These are phyloP conservation scores for Spergularia marina DNA, from an alignment of 148 eudicot species.

Conservation along the genomic window DNA sequence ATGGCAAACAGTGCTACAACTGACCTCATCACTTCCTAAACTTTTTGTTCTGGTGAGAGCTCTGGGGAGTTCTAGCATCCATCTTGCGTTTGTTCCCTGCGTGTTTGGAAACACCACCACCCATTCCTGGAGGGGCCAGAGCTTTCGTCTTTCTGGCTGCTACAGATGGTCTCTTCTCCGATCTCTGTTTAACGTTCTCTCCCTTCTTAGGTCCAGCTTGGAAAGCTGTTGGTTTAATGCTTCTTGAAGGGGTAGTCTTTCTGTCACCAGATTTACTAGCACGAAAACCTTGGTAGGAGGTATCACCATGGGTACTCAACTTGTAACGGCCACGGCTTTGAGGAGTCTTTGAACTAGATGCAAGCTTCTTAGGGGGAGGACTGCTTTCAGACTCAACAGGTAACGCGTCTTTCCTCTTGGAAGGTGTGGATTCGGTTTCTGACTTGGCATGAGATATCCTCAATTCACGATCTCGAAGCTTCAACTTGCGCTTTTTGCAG, in stretches of 20 bases:
- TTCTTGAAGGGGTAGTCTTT: conserved; percentile 47
- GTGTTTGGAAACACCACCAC: conserved; percentile 30
- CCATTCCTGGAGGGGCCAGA: conserved; percentile 35
- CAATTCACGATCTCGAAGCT: conserved; percentile 78
- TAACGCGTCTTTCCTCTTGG: conserved; percentile 50
- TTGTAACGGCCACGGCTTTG: conserved; percentile 23
- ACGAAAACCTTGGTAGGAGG: conserved; percentile 81
- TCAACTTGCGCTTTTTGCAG: conserved; percentile 57
- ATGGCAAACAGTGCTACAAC: too few relatives aligned
- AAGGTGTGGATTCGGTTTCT: conserved; percentile 41
- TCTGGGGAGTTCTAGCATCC: conserved; percentile 59
- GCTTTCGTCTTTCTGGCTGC: conserved; percentile 70
- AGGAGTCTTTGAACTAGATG: conserved; percentile 29
- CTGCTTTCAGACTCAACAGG: conserved; percentile 29
- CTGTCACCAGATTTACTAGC: conserved; percentile 75
- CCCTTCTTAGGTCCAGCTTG: conserved; percentile 31
- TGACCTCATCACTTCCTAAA: conserved; percentile 37
- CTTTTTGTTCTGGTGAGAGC: conserved; percentile 49
- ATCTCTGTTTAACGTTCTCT: conserved; percentile 37
- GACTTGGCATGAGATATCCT: conserved; percentile 67
- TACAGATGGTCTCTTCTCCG: conserved; percentile 73
- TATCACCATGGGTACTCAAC: conserved; percentile 26
- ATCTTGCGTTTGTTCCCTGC: conserved; percentile 64
- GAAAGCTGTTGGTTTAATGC: conserved; percentile 20
- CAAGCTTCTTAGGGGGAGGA: conserved; percentile 44